Evolutionary conservation across 2,329 filamentous ascomycete genomes (phyloP).

Genomic region (Polytolypa hystricis): DNA sequence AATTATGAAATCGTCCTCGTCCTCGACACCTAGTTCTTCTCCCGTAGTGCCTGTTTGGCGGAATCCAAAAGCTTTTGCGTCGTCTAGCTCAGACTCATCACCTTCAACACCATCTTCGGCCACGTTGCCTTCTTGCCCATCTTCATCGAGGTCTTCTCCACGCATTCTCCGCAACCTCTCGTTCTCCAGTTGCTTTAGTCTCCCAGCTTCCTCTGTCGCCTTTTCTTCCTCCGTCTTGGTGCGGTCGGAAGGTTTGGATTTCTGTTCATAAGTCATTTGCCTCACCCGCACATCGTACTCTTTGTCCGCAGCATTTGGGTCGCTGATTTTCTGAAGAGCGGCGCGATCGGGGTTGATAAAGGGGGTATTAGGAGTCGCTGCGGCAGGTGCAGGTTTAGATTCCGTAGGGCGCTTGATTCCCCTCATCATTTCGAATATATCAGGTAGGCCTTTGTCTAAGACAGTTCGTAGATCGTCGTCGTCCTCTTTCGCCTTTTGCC

Average conservation of each 20-base stretch:
- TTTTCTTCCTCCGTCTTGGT: slow-evolving; percentile 88
- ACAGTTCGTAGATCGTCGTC: slow-evolving; percentile 79
- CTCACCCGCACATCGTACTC: slow-evolving; percentile 79
- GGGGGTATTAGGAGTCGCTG: slow-evolving; percentile 30
- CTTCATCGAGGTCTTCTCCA: slow-evolving; percentile 60
- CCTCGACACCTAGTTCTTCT: slow-evolving; percentile 59
- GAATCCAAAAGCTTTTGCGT: slow-evolving; percentile 52
- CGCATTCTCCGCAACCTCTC: slow-evolving; percentile 77
- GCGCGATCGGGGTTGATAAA: slow-evolving; percentile 52
- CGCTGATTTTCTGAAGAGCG: slow-evolving; percentile 48
- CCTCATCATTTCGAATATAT: slow-evolving; percentile 61
- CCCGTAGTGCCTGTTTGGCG: slow-evolving; percentile 38
- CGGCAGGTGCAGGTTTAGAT: slow-evolving; percentile 32
- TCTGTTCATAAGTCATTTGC: slow-evolving; percentile 71
- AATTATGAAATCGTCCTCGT: slow-evolving; percentile 87
- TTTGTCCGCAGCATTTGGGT: slow-evolving; percentile 61
- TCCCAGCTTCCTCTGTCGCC: slow-evolving; percentile 62
- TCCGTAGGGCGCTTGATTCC: slow-evolving; percentile 45
- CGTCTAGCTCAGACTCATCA: slow-evolving; percentile 40
- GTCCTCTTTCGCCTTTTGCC: slow-evolving; percentile 83
- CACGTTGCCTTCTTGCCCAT: slow-evolving; percentile 35
- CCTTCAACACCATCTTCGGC: slow-evolving; percentile 33
- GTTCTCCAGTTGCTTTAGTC: slow-evolving; percentile 70
- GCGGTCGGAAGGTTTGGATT: slow-evolving; percentile 73
- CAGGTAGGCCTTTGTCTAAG: slow-evolving; percentile 70